Evolutionary conservation across 78 protist genomes (phyloP), one percentile per base, ranked within the genome.

Genomic region (Dictyostelium citrinum): DNA sequence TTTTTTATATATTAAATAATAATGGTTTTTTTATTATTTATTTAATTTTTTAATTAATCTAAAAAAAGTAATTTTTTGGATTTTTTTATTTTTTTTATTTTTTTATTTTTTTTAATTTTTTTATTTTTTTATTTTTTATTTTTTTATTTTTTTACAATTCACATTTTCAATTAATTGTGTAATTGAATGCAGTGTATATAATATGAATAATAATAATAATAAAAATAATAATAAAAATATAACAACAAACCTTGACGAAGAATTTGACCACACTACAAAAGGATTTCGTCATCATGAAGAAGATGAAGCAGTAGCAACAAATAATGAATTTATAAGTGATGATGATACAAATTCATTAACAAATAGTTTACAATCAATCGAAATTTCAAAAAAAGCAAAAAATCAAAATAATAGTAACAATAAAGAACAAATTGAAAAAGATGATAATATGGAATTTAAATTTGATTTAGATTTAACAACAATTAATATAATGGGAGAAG

Each of bases 401-500:
- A 72, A 72, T 68, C 76, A 68, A 61, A 20, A 61, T 24, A 68
- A 68, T 55, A 20, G 3, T 20, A 20, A 35, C 11, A 20, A 72
- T 72, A 37, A 37, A 16, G 79, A 75, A 16, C 27, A 4, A 55
- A 67, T 14, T 22, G 37, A n/a, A 22, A 55, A 29, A 45, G 37
- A 29, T 11, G 80, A 70, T 58, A 82, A 77, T 41, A n/a, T 86
- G 33, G 92, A 86, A 43, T 31, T 86, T n/a, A 86, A 74, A 33
- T 77, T 76, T 35, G 92, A 77, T 76, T 74, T 27, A 9, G 92
- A 86, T 77, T 77, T 76, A 17, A 86, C 92, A 10, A 77, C 83
- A 6, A 45, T 58, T 29, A 64, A 61, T 39, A n/a, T 43, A 22
- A 27, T 77, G 58, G 78, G 27, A 7, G 84, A 43, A 11, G 64